Conservation (phyloP, 2,329 filamentous ascomycete genomes). For the Cordyceps cateniannulata region DNA sequence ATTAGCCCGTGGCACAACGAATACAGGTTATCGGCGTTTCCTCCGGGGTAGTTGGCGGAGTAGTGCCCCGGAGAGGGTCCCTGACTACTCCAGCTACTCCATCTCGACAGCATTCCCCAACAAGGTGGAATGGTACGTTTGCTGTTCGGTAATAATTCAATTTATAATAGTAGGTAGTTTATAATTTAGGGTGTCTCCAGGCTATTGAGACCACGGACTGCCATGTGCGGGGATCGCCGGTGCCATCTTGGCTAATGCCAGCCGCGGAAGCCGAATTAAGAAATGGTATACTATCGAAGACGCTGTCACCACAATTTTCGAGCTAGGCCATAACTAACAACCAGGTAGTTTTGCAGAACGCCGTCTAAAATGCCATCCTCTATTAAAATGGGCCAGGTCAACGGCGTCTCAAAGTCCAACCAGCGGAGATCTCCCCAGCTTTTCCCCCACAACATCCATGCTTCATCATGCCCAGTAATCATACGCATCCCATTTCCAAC, state of each 20-base stretch:
- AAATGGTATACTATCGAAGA: not conserved
- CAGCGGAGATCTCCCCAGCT: not conserved
- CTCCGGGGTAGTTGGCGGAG: slow-evolving; percentile 1
- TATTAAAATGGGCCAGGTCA: not conserved
- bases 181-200: too few species aligned
- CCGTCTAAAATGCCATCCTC: not conserved
- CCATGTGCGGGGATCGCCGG: too few species aligned
- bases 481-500: not conserved
- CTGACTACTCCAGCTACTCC: slow-evolving; percentile 6
- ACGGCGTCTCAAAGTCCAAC: not conserved
- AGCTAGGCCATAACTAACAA: too few species aligned
- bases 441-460: not conserved
- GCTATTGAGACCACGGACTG: too few species aligned
- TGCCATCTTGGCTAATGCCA: not conserved
- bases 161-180: too few species aligned
- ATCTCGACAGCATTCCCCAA: not conserved
- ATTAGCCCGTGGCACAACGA: not conserved
- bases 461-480: not conserved
- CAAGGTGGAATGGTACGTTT: not conserved
- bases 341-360: not conserved
- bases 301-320: not conserved
- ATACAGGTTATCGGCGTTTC: not conserved
- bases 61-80: not conserved
- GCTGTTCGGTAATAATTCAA: not conserved
- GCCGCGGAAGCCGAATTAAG: not conserved